These are phyloP conservation scores for Botrytis byssoidea DNA, from an alignment of 2,329 filamentous ascomycete genomes.

Conservation along the genomic window DNA sequence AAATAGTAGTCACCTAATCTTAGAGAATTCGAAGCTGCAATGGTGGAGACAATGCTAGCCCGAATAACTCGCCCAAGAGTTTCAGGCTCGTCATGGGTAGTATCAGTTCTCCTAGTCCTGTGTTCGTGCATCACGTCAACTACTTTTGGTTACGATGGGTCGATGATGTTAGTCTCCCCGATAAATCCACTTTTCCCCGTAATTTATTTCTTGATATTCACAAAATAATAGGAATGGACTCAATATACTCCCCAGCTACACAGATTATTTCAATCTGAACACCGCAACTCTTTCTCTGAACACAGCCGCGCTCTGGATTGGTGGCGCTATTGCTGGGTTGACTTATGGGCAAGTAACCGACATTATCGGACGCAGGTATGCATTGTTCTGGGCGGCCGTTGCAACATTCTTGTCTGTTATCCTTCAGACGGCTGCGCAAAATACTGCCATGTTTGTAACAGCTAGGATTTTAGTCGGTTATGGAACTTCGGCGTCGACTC, in stretches of 20 bases:
- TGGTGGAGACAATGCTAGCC: conserved; percentile 8
- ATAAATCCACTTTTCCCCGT: neutral
- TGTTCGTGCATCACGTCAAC: conserved; percentile 30
- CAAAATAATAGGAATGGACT: conserved; percentile 45
- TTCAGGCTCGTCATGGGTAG: conserved; percentile 17
- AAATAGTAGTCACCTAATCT: neutral
- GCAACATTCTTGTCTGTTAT: conserved; percentile 27
- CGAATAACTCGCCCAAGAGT: conserved; percentile 18
- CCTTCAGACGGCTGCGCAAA: conserved; percentile 31
- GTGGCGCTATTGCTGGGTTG: conserved; percentile 47
- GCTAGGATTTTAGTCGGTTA: conserved; percentile 31
- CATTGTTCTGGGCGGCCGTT: conserved; percentile 27
- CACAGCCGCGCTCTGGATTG: conserved; percentile 54
- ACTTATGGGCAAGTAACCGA: conserved; percentile 42
- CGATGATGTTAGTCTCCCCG: conserved; percentile 26
- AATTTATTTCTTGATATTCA: neutral
- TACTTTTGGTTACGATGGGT: conserved; percentile 31
- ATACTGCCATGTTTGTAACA: conserved; percentile 33
- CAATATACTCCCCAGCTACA: conserved; percentile 56
- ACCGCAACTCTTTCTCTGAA: conserved; percentile 53
- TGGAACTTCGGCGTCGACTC: conserved; percentile 29
- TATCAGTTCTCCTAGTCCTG: conserved; percentile 21
- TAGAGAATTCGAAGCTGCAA: neutral
- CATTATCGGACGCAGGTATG: conserved; percentile 39
- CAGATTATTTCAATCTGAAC: conserved; percentile 54